These are phyloP conservation scores for Hymenoscyphus infarciens DNA, from an alignment of 2,329 filamentous ascomycete species.

Conservation along the genomic window DNA sequence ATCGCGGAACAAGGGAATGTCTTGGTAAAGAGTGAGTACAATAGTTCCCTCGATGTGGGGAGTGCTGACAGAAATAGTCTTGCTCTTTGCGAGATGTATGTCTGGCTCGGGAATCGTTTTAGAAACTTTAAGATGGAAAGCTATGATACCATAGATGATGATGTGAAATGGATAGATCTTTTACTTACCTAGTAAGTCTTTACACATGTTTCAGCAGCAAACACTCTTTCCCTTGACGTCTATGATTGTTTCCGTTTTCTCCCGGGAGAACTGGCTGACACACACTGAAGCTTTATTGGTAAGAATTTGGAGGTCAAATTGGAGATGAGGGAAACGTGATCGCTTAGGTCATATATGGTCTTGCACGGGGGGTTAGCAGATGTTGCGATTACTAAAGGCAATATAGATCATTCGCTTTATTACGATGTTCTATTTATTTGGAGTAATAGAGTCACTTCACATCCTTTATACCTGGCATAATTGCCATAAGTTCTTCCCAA, in stretches of 20 bases:
- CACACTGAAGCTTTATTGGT: not conserved
- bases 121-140: not conserved
- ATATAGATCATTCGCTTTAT: too few relatives aligned
- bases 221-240: not conserved
- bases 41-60: not conserved
- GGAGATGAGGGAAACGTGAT: not conserved
- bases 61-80: not conserved
- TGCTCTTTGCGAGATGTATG: not conserved
- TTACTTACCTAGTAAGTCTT: not conserved
- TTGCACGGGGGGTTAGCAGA: too few relatives aligned
- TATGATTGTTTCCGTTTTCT: not conserved
- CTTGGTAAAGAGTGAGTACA: not conserved
- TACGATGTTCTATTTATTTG: too few relatives aligned
- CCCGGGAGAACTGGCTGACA: too few relatives aligned
- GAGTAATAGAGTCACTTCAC: too few relatives aligned
- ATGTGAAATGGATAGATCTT: not conserved
- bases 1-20: constrained; percentile 3
- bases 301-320: not conserved
- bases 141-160: not conserved
- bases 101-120: not conserved
- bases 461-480: too few relatives aligned
- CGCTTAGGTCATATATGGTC: too few relatives aligned
- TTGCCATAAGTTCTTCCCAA: too few relatives aligned
- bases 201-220: not conserved
- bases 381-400: too few relatives aligned